These are phyloP conservation scores for Ocimum tenuiflorum DNA, from an alignment of 257 asterid genomes.

Conservation along the genomic window DNA sequence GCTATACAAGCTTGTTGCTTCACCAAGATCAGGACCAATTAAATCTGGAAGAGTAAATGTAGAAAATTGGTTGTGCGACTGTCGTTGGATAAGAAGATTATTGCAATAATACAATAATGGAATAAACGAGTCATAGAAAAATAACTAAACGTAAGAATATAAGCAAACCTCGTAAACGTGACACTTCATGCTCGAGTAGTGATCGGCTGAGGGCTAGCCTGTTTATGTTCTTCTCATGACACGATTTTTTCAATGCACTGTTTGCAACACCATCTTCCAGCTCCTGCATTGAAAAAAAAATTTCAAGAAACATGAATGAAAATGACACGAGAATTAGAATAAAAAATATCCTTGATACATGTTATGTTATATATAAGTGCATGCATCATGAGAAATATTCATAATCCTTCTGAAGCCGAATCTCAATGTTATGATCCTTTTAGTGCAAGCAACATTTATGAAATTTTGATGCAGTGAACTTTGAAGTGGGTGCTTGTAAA, in stretches of 20 bases:
- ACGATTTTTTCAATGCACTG: slow-evolving; percentile 1
- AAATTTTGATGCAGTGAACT: background rate
- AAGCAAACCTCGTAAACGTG: slow-evolving; percentile 43
- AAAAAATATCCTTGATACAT: background rate
- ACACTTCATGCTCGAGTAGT: slow-evolving; percentile 15
- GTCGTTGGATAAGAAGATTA: background rate
- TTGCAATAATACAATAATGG: background rate
- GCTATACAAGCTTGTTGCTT: slow-evolving; percentile 2
- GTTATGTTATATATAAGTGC: too few species aligned
- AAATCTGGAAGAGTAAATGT: slow-evolving; percentile 26
- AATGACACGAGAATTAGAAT: too few species aligned
- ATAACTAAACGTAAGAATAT: background rate
- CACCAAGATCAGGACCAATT: slow-evolving; percentile 20
- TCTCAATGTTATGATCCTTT: background rate
- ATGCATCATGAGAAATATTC: too few species aligned
- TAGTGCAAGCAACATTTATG: background rate
- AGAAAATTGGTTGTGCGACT: background rate
- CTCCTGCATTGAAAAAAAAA: slow-evolving; percentile 20
- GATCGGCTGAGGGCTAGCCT: background rate
- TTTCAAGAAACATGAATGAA: background rate
- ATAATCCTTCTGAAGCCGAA: too few species aligned
- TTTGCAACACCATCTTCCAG: slow-evolving; percentile 32
- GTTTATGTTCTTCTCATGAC: slow-evolving; percentile 14
- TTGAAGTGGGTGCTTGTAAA: slow-evolving; percentile 3
- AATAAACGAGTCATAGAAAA: background rate